These are phyloP conservation scores for Sclerotinia minor DNA, from an alignment of 2,329 filamentous ascomycete genomes.

Conservation along the genomic window DNA sequence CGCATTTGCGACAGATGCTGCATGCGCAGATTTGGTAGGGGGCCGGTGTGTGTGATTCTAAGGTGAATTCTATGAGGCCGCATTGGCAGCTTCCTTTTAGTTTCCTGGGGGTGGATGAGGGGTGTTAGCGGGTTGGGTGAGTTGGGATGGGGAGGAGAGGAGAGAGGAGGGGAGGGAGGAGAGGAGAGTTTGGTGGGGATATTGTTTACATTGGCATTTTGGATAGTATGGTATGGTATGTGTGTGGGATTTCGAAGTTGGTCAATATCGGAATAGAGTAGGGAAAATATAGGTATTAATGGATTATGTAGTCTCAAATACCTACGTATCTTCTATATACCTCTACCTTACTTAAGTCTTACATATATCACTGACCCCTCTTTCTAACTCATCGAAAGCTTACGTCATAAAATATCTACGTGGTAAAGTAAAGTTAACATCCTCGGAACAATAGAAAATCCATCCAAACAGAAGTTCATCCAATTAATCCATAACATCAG, in stretches of 20 bases:
- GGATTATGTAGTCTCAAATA: background rate
- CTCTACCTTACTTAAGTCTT: no score
- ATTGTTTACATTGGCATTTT: conserved; percentile 21
- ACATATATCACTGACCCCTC: conserved; percentile 9
- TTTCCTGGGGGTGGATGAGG: conserved; percentile 40
- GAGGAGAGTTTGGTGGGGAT: no score
- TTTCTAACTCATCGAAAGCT: background rate
- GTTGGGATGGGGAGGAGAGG: background rate
- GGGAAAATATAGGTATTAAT: background rate
- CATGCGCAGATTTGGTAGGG: conserved; percentile 52
- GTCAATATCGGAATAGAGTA: no score
- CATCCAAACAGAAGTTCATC: background rate
- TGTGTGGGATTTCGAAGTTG: background rate
- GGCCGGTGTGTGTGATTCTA: conserved; percentile 48
- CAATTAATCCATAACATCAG: conserved; percentile 18
- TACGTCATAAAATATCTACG: conserved; percentile 19
- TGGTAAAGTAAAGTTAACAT: background rate
- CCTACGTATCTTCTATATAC: background rate
- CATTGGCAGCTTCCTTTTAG: conserved; percentile 52
- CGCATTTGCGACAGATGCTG: conserved; percentile 51
- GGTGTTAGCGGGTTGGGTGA: background rate
- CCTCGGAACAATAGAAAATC: conserved; percentile 21
- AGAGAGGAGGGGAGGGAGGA: background rate
- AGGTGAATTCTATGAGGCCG: conserved; percentile 48
- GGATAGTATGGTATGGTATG: background rate